A percentile compares a stretch with the other conserved stretches of the same genome.
These are phyloP conservation scores for Crucibulum parvulum DNA, from an alignment of 1,284 basidiomycete species.

Conservation along the genomic window DNA sequence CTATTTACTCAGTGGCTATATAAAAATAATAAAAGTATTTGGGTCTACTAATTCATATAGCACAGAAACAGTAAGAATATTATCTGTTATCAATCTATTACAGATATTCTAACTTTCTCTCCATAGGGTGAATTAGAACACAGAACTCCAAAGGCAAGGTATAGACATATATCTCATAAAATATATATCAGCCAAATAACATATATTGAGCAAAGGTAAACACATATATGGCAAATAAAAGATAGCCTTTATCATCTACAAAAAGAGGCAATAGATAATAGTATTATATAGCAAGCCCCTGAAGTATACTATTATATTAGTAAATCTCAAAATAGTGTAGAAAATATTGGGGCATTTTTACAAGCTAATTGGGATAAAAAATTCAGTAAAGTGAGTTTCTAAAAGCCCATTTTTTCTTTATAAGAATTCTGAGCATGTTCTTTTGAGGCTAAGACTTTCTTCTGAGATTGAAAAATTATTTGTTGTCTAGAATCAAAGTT, in stretches of 20 bases:
- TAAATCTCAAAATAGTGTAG: background rate
- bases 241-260: background rate
- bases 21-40: background rate
- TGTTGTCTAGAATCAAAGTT: too few relatives aligned
- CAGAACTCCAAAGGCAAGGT: background rate
- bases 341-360: background rate
- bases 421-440: background rate
- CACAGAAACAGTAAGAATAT: too few relatives aligned
- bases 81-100: too few relatives aligned
- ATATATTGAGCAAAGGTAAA: background rate
- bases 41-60: background rate
- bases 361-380: background rate
- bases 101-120: too few relatives aligned
- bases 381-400: background rate
- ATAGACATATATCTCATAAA: background rate
- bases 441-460: too few relatives aligned
- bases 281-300: background rate
- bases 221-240: too few relatives aligned
- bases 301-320: background rate
- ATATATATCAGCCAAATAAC: background rate
- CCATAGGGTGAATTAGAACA: background rate
- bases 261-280: background rate
- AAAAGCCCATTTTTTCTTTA: background rate
- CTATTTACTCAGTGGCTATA: background rate
- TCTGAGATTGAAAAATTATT: too few relatives aligned